These are phyloP conservation scores for Mycena maculata DNA, from an alignment of 768 basidiomycete genomes.

Conservation along the genomic window DNA sequence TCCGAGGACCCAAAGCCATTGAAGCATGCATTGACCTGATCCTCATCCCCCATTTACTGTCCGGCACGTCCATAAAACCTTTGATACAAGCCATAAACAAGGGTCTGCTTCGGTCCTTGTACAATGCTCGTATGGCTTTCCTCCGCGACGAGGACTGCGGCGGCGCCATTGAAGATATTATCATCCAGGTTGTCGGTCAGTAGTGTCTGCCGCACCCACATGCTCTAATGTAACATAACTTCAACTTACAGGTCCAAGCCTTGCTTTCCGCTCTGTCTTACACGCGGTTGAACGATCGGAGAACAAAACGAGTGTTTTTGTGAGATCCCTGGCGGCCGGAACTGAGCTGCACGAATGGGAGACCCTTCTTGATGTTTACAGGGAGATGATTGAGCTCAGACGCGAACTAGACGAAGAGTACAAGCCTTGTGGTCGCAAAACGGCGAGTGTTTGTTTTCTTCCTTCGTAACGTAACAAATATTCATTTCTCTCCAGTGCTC, in stretches of 20 bases:
- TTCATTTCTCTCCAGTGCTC: constrained; percentile 10
- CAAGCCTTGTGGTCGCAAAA: constrained; percentile 4
- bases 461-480: not conserved
- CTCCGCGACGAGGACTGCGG: constrained; percentile 6
- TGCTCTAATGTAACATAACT: not conserved
- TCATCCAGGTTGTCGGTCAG: constrained; percentile 15
- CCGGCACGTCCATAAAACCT: constrained; percentile 22
- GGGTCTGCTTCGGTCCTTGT: constrained; percentile 22
- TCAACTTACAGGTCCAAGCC: constrained; percentile 10
- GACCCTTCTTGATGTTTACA: constrained; percentile 13
- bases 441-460: not conserved
- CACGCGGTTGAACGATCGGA: constrained; percentile 25
- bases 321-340: constrained; percentile 1
- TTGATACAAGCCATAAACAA: constrained; percentile 26
- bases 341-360: constrained; percentile 24
- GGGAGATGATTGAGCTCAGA: constrained; percentile 8
- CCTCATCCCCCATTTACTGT: constrained; percentile 21
- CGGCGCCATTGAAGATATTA: constrained; percentile 8
- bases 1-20: not conserved
- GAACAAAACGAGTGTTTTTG: constrained; percentile 15
- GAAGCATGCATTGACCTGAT: constrained; percentile 8
- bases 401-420: not conserved
- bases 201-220: not conserved
- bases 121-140: constrained; percentile 27
- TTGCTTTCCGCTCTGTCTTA: constrained; percentile 28